These are phyloP conservation scores for Bocquillonia castaneifolia DNA, from an alignment of 441 rosid genomes.

Conservation along the genomic window DNA sequence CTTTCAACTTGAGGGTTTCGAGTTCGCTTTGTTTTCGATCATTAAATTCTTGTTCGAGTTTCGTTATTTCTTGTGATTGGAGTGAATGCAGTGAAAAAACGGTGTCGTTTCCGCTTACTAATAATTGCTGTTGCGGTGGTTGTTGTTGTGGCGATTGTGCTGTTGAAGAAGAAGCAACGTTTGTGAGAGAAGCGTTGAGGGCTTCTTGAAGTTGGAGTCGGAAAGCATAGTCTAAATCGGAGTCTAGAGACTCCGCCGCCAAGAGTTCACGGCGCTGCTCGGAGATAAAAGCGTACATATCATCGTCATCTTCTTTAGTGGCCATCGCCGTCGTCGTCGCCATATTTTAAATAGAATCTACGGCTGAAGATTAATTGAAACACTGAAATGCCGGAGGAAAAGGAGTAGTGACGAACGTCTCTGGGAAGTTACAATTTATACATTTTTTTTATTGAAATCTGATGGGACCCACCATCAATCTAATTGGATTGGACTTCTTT, in stretches of 20 bases:
- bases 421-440: too few relatives aligned
- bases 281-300: slow-evolving; percentile 25
- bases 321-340: not conserved
- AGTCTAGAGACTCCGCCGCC: slow-evolving; percentile 31
- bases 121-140: not conserved
- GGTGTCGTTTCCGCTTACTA: not conserved
- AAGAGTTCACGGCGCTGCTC: slow-evolving; percentile 43
- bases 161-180: slow-evolving; percentile 34
- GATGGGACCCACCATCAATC: too few relatives aligned
- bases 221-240: slow-evolving; percentile 61
- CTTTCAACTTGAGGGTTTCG: slow-evolving; percentile 33
- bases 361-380: not conserved
- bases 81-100: slow-evolving; percentile 18
- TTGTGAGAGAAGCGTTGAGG: slow-evolving; percentile 50
- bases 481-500: too few relatives aligned
- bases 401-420: too few relatives aligned
- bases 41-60: slow-evolving; percentile 36
- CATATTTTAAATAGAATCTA: not conserved
- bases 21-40: slow-evolving; percentile 37
- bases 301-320: slow-evolving; percentile 27
- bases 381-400: too few relatives aligned
- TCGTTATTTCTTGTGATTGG: slow-evolving; percentile 39
- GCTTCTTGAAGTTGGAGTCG: slow-evolving; percentile 65
- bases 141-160: slow-evolving; percentile 22
- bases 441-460: too few relatives aligned